A percentile compares a stretch with the other conserved stretches of the same genome.
These are phyloP conservation scores for Drosera spatulata DNA, from an alignment of 179 eudicot species.

Conservation along the genomic window DNA sequence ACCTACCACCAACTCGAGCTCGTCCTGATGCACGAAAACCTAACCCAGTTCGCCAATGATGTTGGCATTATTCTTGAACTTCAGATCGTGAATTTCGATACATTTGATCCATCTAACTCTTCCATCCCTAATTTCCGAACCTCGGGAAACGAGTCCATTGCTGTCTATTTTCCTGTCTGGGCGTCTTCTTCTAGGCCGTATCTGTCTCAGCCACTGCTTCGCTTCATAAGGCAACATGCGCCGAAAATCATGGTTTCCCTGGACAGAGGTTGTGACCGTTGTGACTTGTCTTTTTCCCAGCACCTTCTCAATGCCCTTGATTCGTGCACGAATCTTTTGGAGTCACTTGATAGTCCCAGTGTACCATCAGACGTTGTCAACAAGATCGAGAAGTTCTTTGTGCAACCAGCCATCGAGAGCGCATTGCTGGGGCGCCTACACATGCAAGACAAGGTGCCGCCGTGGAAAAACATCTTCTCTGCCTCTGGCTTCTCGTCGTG, in stretches of 20 bases:
- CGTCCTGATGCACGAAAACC: conserved; percentile 18
- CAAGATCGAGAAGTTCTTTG: conserved; percentile 72
- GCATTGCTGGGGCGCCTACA: conserved; percentile 44
- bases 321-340: conserved; percentile 45
- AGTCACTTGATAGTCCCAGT: conserved; percentile 75
- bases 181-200: conserved; percentile 39
- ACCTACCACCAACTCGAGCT: conserved; percentile 68
- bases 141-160: conserved; percentile 54
- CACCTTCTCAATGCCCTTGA: conserved; percentile 69
- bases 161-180: conserved; percentile 70
- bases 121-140: conserved; percentile 33
- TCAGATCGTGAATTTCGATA: conserved; percentile 52
- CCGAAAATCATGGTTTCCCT: conserved; percentile 75
- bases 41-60: conserved; percentile 26
- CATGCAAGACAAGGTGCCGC: conserved; percentile 56
- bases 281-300: conserved; percentile 65
- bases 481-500: conserved; percentile 57
- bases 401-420: conserved; percentile 72
- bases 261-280: conserved; percentile 72
- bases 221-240: conserved; percentile 56
- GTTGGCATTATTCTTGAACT: conserved; percentile 58
- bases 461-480: conserved; percentile 68
- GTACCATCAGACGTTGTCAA: conserved; percentile 33
- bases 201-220: conserved; percentile 41
- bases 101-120: conserved; percentile 36